Base-by-base conservation (phyloP, 768 basidiomycete species). In the Rhodotorula taiwanensis region DNA sequence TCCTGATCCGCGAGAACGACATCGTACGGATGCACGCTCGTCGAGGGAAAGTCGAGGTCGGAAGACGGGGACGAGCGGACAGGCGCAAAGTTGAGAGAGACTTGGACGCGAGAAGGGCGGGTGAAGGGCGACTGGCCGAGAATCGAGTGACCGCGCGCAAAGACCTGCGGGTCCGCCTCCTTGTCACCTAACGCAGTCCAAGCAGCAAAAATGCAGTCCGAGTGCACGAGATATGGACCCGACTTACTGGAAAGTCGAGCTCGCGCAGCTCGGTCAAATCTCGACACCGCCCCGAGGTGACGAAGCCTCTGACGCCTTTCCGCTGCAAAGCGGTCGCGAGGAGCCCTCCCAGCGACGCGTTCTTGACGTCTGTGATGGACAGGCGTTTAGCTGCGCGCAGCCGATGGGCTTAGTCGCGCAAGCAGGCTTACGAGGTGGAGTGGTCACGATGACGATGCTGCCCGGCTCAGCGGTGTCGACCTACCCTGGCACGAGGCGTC, bases 1-100 rank as follows among this genome's bases (percentile, higher is more conserved):
- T 95, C 88, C 60, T 84, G 81, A 75, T 95, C 92, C 30, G 84
- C 89, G n/a, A 92, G 74, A 52, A 94, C 81, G 80, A 85, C 82
- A 74, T 93, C 91, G 4, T 85, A 87, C 4, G 91, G 86, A 23
- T 82, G 73, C 10, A 94, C 80, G 5, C 71, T 79, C 16, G 84
- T 79, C 1, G 82, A 65, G 4, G 69, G 60, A 31, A 71, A 72
- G 83, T 81, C 33, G 30, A 65, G 25, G 66, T 76, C 39, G 74
- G 64, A 20, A 70, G 71, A 20, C 2, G 31, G 6, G n/a, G 58
- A 10, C n/a, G 41, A 23, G 4, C 28, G 14, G 23, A 21, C 25
- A 14, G 50, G 4, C 41, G 74, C 77, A 25, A 74, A 74, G 36
- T 76, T 72, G 39, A 90, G 72, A 1, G 88, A 81, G 4, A 87